Percentiles rank a stretch among this genome's conserved stretches.
These are phyloP conservation scores for Pyrenopolyporus hunteri DNA, from an alignment of 495 filamentous ascomycete genomes.

Conservation along the genomic window DNA sequence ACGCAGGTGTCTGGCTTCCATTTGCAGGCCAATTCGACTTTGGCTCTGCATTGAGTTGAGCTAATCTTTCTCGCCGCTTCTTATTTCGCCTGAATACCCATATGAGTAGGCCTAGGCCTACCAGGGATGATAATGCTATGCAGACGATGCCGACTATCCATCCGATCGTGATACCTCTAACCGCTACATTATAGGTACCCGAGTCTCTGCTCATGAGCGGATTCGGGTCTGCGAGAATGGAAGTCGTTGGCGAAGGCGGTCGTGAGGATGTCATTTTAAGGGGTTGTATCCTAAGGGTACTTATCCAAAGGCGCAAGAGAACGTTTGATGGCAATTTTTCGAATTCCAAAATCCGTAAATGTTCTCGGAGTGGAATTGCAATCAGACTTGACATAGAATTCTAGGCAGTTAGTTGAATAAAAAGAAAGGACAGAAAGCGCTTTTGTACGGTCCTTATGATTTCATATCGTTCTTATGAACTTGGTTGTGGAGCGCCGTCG, in stretches of 20 bases:
- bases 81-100: constrained; percentile 1
- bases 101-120: not conserved
- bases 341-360: not conserved
- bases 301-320: too few species aligned
- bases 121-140: not conserved
- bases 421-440: not conserved
- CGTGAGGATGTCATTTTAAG: not conserved
- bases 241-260: not conserved
- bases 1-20: not conserved
- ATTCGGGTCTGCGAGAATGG: not conserved
- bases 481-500: not conserved
- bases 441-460: not conserved
- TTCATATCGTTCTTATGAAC: not conserved
- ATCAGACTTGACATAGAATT: not conserved
- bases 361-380: too few species aligned
- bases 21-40: too few species aligned
- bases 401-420: not conserved
- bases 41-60: constrained; percentile 3
- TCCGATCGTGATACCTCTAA: constrained; percentile 8
- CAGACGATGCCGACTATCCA: constrained; percentile 25
- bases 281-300: too few species aligned
- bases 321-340: not conserved
- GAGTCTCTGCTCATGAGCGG: not conserved
- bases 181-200: not conserved
- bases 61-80: not conserved